A percentile compares a stretch with the other conserved stretches of the same genome.
These are phyloP conservation scores for Nicotiana tabacum DNA, from an alignment of 257 asterid genomes.

Conservation along the genomic window DNA sequence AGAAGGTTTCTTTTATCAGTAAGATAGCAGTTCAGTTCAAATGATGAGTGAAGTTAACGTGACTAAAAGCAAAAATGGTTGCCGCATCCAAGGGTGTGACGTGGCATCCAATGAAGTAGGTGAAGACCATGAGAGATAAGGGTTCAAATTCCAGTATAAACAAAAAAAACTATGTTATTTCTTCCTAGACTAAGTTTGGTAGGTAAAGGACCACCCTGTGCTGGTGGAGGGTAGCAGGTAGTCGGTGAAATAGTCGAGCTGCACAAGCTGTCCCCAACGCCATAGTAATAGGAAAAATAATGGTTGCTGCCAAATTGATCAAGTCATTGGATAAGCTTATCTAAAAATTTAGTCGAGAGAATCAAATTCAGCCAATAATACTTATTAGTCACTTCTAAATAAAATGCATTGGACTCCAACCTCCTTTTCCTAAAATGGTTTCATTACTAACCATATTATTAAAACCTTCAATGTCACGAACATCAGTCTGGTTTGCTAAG, in stretches of 20 bases:
- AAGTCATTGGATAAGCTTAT: too few species aligned
- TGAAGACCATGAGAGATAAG: too few species aligned
- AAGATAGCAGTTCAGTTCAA: not conserved
- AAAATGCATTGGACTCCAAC: not conserved
- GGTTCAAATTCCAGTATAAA: too few species aligned
- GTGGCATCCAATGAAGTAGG: too few species aligned
- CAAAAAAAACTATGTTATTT: too few species aligned
- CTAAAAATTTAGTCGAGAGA: not conserved
- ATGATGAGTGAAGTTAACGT: not conserved
- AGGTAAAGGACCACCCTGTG: too few species aligned
- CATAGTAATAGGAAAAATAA: too few species aligned
- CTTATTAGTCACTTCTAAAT: not conserved
- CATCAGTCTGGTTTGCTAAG: not conserved
- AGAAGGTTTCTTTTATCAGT: not conserved
- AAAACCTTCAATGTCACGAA: not conserved
- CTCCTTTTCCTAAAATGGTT: not conserved
- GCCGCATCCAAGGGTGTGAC: not conserved
- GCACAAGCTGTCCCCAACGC: too few species aligned
- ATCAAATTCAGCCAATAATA: not conserved
- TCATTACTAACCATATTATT: not conserved
- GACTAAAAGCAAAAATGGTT: not conserved
- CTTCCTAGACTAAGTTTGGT: too few species aligned
- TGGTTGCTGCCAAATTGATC: too few species aligned
- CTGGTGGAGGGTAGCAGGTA: too few species aligned
- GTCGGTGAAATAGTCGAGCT: too few species aligned